These are phyloP conservation scores for Boletellus ananas DNA, from an alignment of 768 basidiomycete genomes.

Conservation along the genomic window DNA sequence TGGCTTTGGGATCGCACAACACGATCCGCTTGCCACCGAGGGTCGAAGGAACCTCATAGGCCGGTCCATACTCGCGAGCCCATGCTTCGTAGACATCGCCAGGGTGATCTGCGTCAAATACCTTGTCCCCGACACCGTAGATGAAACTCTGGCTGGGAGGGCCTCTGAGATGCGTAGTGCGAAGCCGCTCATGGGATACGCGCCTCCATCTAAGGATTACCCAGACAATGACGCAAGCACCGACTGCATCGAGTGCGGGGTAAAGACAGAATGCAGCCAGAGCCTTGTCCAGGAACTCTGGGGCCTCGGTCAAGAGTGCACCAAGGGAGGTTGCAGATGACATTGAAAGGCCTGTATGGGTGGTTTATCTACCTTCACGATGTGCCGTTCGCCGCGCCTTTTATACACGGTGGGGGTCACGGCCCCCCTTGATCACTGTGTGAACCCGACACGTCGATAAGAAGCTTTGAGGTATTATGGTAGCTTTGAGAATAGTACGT, in stretches of 20 bases:
- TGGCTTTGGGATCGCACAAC: conserved; percentile 40
- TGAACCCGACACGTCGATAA: too few species aligned
- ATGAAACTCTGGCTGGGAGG: conserved; percentile 17
- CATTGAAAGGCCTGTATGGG: too few species aligned
- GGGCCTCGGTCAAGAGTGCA: too few species aligned
- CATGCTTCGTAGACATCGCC: conserved; percentile 20
- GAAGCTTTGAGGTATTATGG: too few species aligned
- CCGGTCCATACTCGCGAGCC: conserved; percentile 19
- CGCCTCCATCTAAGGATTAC: conserved; percentile 4
- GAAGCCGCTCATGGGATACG: not conserved
- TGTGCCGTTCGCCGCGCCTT: too few species aligned
- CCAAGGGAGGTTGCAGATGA: too few species aligned
- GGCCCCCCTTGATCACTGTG: too few species aligned
- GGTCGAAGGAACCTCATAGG: conserved; percentile 13
- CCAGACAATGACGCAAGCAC: conserved; percentile 1
- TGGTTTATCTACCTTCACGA: too few species aligned
- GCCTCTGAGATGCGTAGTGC: conserved; percentile 15
- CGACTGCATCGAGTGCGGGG: not conserved
- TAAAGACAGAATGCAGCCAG: too few species aligned
- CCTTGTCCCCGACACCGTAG: conserved; percentile 14
- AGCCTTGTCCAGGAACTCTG: too few species aligned
- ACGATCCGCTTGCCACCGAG: conserved; percentile 13
- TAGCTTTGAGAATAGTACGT: too few species aligned
- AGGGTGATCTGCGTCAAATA: not conserved
- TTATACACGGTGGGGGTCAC: too few species aligned